Conservation (phyloP, 495 filamentous ascomycete species). For the Cercophora samala region DNA sequence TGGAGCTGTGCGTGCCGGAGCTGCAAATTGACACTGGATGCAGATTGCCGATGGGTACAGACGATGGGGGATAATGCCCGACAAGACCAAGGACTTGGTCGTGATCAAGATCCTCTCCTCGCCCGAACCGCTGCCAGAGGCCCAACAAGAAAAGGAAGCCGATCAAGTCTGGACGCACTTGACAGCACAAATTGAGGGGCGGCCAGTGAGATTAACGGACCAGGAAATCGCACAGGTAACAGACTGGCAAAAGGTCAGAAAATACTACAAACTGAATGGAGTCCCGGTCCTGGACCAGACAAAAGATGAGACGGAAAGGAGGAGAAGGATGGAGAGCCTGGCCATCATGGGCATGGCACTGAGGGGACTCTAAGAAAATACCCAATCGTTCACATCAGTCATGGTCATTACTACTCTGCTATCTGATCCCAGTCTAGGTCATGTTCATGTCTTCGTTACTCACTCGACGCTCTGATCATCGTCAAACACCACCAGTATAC, state of each 20-base stretch:
- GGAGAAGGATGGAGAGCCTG: conserved; percentile 56
- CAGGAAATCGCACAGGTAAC: conserved; percentile 52
- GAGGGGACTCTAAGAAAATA: conserved; percentile 45
- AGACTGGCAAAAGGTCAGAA: conserved; percentile 69
- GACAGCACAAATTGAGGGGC: conserved; percentile 57
- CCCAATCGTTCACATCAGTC: background rate
- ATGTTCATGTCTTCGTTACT: background rate
- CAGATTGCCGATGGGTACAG: conserved; percentile 91
- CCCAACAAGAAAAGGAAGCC: conserved; percentile 31
- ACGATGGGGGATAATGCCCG: conserved; percentile 72
- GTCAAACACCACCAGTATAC: no score
- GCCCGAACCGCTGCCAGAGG: conserved; percentile 2
- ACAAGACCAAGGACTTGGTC: conserved; percentile 62
- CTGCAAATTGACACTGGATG: background rate
- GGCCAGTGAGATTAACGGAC: conserved; percentile 60
- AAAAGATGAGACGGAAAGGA: conserved; percentile 35
- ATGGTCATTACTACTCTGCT: background rate
- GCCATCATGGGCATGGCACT: conserved; percentile 72
- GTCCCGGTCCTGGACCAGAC: conserved; percentile 40
- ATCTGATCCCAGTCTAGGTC: background rate
- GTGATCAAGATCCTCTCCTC: conserved; percentile 64
- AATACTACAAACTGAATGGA: conserved; percentile 75
- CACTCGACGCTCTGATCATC: background rate
- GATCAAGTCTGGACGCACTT: conserved; percentile 63
- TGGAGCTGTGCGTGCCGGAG: conserved; percentile 15